Evolutionary conservation across 116 monocot species (phyloP).

Genomic region (Dioscorea cayenensis): DNA sequence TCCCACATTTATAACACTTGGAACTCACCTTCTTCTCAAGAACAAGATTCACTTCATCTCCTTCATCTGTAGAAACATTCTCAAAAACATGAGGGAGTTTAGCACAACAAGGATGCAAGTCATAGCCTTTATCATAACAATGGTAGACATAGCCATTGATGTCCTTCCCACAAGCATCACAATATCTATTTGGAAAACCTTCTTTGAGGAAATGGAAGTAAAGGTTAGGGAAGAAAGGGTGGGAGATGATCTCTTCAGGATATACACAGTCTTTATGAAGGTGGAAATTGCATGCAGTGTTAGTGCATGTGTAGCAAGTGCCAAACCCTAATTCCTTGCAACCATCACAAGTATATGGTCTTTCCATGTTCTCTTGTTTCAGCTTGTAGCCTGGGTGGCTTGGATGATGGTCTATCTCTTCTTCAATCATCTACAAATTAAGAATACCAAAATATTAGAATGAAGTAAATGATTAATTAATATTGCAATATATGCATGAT

Average conservation of each 20-base stretch:
- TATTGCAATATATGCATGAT: too few species aligned
- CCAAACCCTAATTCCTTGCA: not conserved
- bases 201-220: not conserved
- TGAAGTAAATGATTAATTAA: too few species aligned
- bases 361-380: not conserved
- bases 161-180: not conserved
- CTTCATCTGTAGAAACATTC: not conserved
- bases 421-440: not conserved
- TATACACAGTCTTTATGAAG: not conserved
- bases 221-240: not conserved
- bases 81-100: not conserved
- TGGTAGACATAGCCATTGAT: not conserved
- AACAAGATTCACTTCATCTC: not conserved
- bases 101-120: not conserved
- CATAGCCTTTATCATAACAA: not conserved
- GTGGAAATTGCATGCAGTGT: not conserved
- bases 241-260: not conserved
- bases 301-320: too few species aligned
- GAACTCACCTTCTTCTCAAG: not conserved
- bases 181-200: not conserved
- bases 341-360: not conserved
- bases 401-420: not conserved
- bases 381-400: not conserved
- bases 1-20: not conserved
- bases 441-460: not conserved